Base-by-base conservation (phyloP, 2,329 filamentous ascomycete genomes). In the Calonectria montana region DNA sequence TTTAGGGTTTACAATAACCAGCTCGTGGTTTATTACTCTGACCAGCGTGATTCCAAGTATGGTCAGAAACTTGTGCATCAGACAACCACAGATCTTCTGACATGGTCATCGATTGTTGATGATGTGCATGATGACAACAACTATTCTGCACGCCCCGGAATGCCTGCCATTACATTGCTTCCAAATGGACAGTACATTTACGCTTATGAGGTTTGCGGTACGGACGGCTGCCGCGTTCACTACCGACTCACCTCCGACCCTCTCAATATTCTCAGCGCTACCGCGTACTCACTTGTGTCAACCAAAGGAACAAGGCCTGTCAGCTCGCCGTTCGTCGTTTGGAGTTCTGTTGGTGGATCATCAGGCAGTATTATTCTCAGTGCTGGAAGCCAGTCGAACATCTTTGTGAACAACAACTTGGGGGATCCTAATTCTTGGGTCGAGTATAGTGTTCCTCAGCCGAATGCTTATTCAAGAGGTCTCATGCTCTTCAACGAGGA, bases 41-140 rank as follows among this genome's bases (percentile, higher is more conserved):
- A 94, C 81, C 93, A 94, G 80, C 88, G 92, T 47, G 91, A 91
- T 73, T 89, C 71, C 21, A 75, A 71, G 29, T 86, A 94, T 74
- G 92, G 92, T 31, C 92, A 94, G 82, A 93, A 94, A 78, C 86
- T 94, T 48, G 87, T 90, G 3, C 92, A 94, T 79, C 91, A 94
- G 80, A 85, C 86, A 15, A 87, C 89, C 1, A 85, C 83, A 0
- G 91, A 94, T 76, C 85, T 93, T 16, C 81, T 84, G 59, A 89
- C 80, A 25, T 94, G 92, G 92, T 87, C 87, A 15, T 78, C 86
- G 0, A 82, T 88, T 4, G 87, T 93, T 59, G 72, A 79, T 2
- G 91, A 94, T 73, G 91, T 93, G 25, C 83, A 88, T 9, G 91
- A 92, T 76, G 82, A 87, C 25, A 75, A 68, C 59, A 86, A 85